These are phyloP conservation scores for Apiospora hydei DNA, from an alignment of 2,329 filamentous ascomycete genomes.

Conservation along the genomic window DNA sequence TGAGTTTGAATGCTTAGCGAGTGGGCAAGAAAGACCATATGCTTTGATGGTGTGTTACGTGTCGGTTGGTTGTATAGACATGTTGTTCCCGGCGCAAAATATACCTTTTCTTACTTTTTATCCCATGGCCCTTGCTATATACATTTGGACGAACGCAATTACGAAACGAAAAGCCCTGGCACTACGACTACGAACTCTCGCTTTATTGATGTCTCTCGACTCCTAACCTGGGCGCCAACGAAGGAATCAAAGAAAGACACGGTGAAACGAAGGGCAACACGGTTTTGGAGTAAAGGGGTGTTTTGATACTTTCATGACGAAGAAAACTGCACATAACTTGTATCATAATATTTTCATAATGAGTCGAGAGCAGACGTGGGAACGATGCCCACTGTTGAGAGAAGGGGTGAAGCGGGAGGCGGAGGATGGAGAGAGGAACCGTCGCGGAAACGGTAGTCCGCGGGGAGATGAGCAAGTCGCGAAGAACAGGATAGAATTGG, in stretches of 20 bases:
- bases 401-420: neutral
- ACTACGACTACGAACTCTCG: slow-evolving; percentile 7
- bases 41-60: slow-evolving; percentile 15
- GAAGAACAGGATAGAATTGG: slow-evolving; percentile 8
- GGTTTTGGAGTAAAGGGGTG: slow-evolving; percentile 9
- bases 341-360: slow-evolving; percentile 22
- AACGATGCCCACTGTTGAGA: neutral
- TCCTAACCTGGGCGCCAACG: slow-evolving; percentile 5
- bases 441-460: neutral
- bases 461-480: neutral
- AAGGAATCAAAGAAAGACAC: slow-evolving; percentile 2
- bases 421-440: neutral
- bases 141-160: slow-evolving; percentile 21
- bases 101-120: slow-evolving; percentile 20
- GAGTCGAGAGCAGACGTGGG: neutral
- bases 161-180: slow-evolving; percentile 10
- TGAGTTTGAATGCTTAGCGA: neutral
- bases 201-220: neutral
- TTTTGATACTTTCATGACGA: slow-evolving; percentile 21
- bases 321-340: slow-evolving; percentile 18
- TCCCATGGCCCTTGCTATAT: slow-evolving; percentile 19
- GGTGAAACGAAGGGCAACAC: slow-evolving; percentile 12
- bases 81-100: slow-evolving; percentile 19
- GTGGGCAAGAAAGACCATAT: neutral
- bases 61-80: slow-evolving; percentile 17